Conservation (phyloP, 169 alveolate species). For the Plasmodium gonderi region DNA sequence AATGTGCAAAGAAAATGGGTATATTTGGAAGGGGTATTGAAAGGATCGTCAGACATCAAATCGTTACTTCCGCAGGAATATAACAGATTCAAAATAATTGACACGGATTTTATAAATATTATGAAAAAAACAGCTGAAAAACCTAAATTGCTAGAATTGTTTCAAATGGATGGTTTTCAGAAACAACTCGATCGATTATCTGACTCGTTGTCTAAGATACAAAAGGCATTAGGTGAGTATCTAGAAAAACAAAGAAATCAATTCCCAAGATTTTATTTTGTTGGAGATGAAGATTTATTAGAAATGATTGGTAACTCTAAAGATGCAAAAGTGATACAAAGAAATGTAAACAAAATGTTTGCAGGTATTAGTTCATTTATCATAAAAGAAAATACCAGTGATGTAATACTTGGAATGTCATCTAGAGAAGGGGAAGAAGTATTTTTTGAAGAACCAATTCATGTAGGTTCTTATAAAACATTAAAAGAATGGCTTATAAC, state of each 20-base stretch:
- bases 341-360: slow-evolving; percentile 97
- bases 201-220: slow-evolving; percentile 93
- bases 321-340: slow-evolving; percentile 94
- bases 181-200: slow-evolving; percentile 94
- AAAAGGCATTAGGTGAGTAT: slow-evolving; percentile 97
- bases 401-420: slow-evolving; percentile 88
- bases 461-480: slow-evolving; percentile 87
- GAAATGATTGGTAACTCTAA: slow-evolving; percentile 98
- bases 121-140: slow-evolving; percentile 94
- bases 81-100: slow-evolving; percentile 94
- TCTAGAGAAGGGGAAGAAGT: slow-evolving; percentile 93
- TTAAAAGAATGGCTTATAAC: slow-evolving; percentile 92
- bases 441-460: slow-evolving; percentile 83
- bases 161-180: slow-evolving; percentile 91
- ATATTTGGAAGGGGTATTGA: slow-evolving; percentile 97
- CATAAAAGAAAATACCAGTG: slow-evolving; percentile 86
- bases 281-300: slow-evolving; percentile 98
- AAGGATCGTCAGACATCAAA: slow-evolving; percentile 97
- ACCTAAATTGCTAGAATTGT: slow-evolving; percentile 90
- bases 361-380: slow-evolving; percentile 96
- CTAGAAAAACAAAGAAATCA: slow-evolving; percentile 97
- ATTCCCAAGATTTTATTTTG: slow-evolving; percentile 99
- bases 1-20: slow-evolving; percentile 98
- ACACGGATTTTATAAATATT: slow-evolving; percentile 92
- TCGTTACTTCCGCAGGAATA: slow-evolving; percentile 95